phyloP scores from a whole-genome alignment of 257 asterid genomes.

The Nicotiana benthamiana region DNA sequence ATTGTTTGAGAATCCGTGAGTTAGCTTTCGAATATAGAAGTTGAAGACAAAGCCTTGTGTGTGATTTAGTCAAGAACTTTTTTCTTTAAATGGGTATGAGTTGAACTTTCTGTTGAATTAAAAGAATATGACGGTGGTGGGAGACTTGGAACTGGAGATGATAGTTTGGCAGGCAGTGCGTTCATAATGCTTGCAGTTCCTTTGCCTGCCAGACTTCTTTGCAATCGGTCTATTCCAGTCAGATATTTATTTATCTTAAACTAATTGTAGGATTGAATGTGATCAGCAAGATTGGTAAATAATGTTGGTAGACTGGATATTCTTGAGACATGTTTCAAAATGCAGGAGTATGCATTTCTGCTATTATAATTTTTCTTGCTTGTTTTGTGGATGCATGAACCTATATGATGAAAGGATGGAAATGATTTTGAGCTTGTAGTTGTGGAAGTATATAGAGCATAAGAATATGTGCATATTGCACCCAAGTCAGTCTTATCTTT shows the following conservation, averaged over 20 bases:
- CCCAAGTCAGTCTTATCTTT: too few relatives aligned
- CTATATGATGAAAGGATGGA: background rate
- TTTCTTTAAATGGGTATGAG: background rate
- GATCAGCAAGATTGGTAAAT: background rate
- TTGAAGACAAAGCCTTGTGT: background rate
- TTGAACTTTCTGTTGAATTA: background rate
- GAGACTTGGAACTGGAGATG: background rate
- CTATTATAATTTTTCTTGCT: background rate
- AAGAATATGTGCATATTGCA: too few relatives aligned
- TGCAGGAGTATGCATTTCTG: background rate
- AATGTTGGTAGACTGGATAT: background rate
- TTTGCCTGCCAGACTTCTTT: background rate
- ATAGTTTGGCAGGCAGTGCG: background rate
- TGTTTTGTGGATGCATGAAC: background rate
- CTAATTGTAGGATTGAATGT: background rate
- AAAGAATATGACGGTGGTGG: background rate
- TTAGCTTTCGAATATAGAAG: background rate
- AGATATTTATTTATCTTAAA: too few relatives aligned
- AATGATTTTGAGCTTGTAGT: background rate
- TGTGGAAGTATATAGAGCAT: too few relatives aligned
- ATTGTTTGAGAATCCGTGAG: background rate
- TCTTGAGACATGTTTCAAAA: background rate
- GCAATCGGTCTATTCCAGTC: too few relatives aligned
- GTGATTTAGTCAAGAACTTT: background rate
- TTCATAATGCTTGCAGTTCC: background rate